Conservation (phyloP, 2,329 filamentous ascomycete genomes). For the Talaromyces sp. region DNA sequence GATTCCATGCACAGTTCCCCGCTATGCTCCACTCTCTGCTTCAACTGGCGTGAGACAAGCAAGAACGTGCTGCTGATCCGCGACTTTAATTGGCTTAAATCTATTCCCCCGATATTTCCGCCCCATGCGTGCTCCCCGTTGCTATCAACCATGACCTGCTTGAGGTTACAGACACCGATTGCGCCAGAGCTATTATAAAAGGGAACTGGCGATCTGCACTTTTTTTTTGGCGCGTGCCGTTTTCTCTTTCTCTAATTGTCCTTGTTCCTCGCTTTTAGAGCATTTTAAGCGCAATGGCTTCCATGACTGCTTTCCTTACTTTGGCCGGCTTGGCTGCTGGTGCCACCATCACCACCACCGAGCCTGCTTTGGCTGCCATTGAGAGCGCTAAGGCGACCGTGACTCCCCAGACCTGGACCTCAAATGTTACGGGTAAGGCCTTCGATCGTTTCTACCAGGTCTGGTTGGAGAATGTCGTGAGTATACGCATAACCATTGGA, state of each 20-base stretch:
- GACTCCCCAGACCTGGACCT: conserved; percentile 62
- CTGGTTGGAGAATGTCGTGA: conserved; percentile 74
- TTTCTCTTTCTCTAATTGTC: neutral
- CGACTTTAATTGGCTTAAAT: neutral
- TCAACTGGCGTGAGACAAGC: neutral
- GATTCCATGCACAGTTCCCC: neutral
- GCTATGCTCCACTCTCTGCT: neutral
- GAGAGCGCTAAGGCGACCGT: conserved; percentile 55
- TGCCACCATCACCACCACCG: conserved; percentile 29
- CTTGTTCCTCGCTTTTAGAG: neutral
- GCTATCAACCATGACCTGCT: neutral
- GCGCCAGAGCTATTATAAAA: neutral
- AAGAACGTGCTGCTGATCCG: neutral
- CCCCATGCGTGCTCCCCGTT: neutral
- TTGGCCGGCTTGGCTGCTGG: conserved; percentile 22
- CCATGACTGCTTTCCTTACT: conserved; percentile 5
- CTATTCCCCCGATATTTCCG: neutral
- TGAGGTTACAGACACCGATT: neutral
- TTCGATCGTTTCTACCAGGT: conserved; percentile 76
- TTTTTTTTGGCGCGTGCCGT: neutral
- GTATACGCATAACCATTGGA: conserved; percentile 28
- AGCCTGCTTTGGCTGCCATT: conserved; percentile 31
- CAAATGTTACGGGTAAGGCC: conserved; percentile 67
- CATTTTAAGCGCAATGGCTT: neutral
- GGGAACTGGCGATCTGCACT: neutral